These are phyloP conservation scores for Monosporascus ibericus DNA, from an alignment of 2,329 filamentous ascomycete genomes.

Conservation along the genomic window DNA sequence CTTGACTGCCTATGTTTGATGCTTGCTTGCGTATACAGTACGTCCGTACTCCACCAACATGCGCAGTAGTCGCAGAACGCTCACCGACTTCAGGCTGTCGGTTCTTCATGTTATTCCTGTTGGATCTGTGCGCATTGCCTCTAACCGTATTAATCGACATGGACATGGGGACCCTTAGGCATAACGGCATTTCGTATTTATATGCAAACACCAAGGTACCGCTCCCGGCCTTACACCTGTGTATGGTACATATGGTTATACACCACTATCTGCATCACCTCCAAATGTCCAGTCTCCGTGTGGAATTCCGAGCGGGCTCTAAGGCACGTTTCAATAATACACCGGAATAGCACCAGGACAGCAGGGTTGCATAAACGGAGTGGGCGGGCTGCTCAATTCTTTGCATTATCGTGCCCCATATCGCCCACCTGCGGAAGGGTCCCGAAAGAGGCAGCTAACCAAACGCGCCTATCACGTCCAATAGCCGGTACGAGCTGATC, in stretches of 20 bases:
- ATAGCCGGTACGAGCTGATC: slow-evolving; percentile 11
- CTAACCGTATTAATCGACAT: background rate
- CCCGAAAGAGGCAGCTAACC: slow-evolving; percentile 15
- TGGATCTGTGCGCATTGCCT: background rate
- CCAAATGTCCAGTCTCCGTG: background rate
- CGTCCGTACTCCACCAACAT: background rate
- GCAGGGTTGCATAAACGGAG: background rate
- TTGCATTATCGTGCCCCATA: slow-evolving; percentile 2
- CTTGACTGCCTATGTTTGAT: too few relatives aligned
- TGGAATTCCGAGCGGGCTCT: background rate
- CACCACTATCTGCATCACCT: background rate
- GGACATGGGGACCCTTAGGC: background rate
- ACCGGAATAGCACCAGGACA: background rate
- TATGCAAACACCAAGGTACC: background rate
- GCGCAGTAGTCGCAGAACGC: background rate
- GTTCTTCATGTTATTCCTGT: background rate
- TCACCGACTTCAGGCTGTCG: background rate
- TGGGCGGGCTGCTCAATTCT: background rate
- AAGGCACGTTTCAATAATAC: background rate
- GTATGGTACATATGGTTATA: background rate
- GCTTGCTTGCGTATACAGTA: background rate
- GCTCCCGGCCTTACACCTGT: too few relatives aligned
- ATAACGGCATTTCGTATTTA: background rate
- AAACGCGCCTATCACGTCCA: slow-evolving; percentile 8
- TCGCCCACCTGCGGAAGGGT: slow-evolving; percentile 11